phyloP scores from a whole-genome alignment of 225 moss, liverwort and hornwort species.

The Pseudisothecium myosuroides region DNA sequence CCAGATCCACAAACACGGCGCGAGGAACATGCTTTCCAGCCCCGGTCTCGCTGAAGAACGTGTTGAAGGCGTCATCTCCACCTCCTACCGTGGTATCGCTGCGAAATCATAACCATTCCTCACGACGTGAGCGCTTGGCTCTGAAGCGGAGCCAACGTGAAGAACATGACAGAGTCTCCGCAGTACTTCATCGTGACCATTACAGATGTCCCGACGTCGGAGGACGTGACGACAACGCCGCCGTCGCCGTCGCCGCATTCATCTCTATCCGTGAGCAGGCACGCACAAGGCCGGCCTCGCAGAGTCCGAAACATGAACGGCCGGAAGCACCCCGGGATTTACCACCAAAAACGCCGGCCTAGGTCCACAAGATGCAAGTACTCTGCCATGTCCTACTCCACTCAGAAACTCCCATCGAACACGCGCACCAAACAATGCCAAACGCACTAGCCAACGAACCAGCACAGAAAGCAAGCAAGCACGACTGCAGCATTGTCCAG shows the following conservation, averaged over 20 bases:
- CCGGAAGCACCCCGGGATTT: not conserved
- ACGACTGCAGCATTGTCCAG: not conserved
- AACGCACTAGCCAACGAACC: not conserved
- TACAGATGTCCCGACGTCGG: not conserved
- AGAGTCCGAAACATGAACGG: not conserved
- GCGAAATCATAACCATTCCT: not conserved
- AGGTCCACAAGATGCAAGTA: not conserved
- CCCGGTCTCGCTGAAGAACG: slow-evolving; percentile 53
- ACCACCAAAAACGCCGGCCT: not conserved
- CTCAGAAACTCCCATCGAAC: not conserved
- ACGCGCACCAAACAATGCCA: not conserved
- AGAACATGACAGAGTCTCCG: not conserved
- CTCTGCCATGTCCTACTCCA: not conserved
- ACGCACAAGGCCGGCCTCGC: not conserved
- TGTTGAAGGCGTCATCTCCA: slow-evolving; percentile 54
- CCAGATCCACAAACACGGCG: slow-evolving; percentile 54
- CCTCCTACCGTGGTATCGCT: slow-evolving; percentile 34
- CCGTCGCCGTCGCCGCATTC: not conserved
- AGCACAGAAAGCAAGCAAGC: not conserved
- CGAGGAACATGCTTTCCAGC: slow-evolving; percentile 51
- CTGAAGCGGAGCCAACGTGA: not conserved
- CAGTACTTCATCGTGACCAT: not conserved
- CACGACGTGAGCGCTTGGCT: not conserved
- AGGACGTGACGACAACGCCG: not conserved
- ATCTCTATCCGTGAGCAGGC: not conserved